Percentiles rank a stretch among this genome's conserved stretches.
These are phyloP conservation scores for Poterioochromonas sp. DNA, from an alignment of 352 stramenopile species.

Conservation along the genomic window DNA sequence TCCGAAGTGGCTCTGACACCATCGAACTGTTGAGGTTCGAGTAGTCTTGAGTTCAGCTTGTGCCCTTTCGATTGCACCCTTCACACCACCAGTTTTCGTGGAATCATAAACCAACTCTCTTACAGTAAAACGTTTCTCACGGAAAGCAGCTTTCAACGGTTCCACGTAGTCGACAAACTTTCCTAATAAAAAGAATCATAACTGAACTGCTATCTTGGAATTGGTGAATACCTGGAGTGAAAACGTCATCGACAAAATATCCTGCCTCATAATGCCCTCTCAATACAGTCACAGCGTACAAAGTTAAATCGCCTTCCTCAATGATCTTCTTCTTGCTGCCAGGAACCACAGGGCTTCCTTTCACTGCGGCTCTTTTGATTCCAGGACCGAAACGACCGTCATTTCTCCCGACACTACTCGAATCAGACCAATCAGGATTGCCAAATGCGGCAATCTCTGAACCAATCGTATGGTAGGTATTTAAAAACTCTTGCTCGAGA, in stretches of 20 bases:
- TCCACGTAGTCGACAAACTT: conserved; percentile 85
- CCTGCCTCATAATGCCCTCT: conserved; percentile 78
- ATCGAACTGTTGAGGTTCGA: conserved; percentile 82
- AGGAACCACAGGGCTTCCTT: conserved; percentile 87
- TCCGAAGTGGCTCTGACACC: conserved; percentile 95
- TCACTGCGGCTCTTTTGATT: conserved; percentile 71
- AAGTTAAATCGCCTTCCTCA: conserved; percentile 75
- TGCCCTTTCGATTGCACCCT: conserved; percentile 52
- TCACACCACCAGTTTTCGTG: conserved; percentile 61
- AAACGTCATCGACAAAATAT: conserved; percentile 1
- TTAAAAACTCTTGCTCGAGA: conserved; percentile 58
- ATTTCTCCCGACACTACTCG: conserved; percentile 44
- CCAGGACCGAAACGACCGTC: conserved; percentile 63
- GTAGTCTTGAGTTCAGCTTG: conserved; percentile 78
- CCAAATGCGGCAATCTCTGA: conserved; percentile 70
- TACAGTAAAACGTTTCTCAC: conserved; percentile 82
- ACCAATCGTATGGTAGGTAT: conserved; percentile 72
- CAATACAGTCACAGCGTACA: conserved; percentile 90
- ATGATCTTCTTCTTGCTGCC: conserved; percentile 62
- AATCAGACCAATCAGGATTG: conserved; percentile 42
- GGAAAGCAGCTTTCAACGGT: conserved; percentile 78
- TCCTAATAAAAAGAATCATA: conserved; percentile 47
- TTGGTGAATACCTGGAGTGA: neutral
- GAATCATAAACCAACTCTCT: conserved; percentile 83
- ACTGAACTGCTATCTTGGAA: neutral